Base-by-base conservation (phyloP, 352 stramenopile species). In the Blastocystis sp. region DNA sequence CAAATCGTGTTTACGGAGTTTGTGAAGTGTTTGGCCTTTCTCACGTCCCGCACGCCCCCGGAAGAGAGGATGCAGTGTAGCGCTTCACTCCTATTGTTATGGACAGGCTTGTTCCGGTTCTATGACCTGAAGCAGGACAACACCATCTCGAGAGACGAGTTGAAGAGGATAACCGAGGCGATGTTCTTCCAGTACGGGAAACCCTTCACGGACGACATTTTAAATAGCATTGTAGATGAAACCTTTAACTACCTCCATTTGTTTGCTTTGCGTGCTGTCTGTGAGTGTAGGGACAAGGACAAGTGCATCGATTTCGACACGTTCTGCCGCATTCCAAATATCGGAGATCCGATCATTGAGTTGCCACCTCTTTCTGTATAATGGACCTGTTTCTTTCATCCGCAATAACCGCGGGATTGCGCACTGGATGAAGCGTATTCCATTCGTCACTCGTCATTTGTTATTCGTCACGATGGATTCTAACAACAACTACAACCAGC, bases 1-100 rank as follows among this genome's bases (percentile, higher is more conserved):
- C 74, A 85, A 31, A 85, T 85, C 26, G 74, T 85, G 55, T 85
- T 85, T 29, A 66, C 74, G 6, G 74, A 85, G 74, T 85, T 85
- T 85, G 51, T 85, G 45, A 66, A 41, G 50, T 85, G 74, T 63
- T 35, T 85, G 9, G 45, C 74, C 3, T 85, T 85, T 39, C 50
- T 85, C 51, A 85, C 74, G 9, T 85, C 74, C 6, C 51, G 74
- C 41, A 26, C 45, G 21, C 50, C 74, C 3, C 31, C 55, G n/a
- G 74, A 85, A 21, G 74, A 85, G 3, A 29, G 74, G 21, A 21
- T 85, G 12, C 74, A 85, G 16, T 85, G 74, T 85, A 39, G 4
- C 21, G 39, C 24, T 21, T 21, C 2, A 4, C 26, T 39, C 31
- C 2, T 24, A n/a, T 67, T 41, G 12, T 50, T 13, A 26, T 85